Evolutionary conservation across 257 asterid species (phyloP).

Genomic region (Euphrasia confusa): DNA sequence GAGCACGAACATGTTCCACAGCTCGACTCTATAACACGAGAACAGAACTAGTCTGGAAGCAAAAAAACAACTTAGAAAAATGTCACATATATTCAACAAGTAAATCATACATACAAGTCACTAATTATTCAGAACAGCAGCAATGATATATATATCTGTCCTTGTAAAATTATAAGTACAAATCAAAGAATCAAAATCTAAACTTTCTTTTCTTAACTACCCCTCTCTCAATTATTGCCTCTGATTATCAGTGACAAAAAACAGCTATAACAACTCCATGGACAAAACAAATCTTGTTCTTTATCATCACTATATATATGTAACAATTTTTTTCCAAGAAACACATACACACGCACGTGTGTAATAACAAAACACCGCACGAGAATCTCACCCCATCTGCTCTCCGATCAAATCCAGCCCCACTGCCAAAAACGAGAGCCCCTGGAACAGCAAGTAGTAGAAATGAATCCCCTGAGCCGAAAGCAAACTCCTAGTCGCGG

Average conservation of each 20-base stretch:
- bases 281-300: neutral
- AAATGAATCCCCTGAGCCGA: conserved; percentile 92
- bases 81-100: conserved; percentile 25
- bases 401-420: conserved; percentile 93
- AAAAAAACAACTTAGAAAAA: neutral
- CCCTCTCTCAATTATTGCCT: conserved; percentile 18
- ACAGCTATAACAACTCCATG: conserved; percentile 1
- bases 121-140: conserved; percentile 21
- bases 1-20: neutral
- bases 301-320: neutral
- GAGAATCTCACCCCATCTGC: conserved; percentile 51
- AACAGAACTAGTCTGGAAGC: neutral
- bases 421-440: conserved; percentile 66
- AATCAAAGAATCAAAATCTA: conserved; percentile 40
- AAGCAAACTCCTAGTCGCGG: conserved; percentile 72
- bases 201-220: conserved; percentile 22
- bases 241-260: neutral
- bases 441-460: conserved; percentile 86
- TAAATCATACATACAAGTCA: conserved; percentile 19
- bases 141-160: neutral
- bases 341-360: neutral
- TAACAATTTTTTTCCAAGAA: neutral
- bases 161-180: conserved; percentile 9
- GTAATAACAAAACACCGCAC: neutral
- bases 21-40: no score